These are phyloP conservation scores for Potentilla sterilis DNA, from an alignment of 306 rosid genomes.

Conservation along the genomic window DNA sequence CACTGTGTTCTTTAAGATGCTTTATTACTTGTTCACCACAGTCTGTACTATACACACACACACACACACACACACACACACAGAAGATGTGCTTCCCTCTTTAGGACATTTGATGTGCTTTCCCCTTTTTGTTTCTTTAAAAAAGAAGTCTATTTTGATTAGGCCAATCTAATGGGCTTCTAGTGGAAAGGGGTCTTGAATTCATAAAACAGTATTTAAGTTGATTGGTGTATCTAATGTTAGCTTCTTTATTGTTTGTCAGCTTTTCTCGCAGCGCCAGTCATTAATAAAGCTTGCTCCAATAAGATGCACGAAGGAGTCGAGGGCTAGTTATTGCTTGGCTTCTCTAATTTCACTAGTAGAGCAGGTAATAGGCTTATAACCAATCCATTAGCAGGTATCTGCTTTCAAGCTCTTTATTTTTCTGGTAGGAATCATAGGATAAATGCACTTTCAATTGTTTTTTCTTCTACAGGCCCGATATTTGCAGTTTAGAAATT, in stretches of 20 bases:
- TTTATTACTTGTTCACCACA: too few relatives aligned
- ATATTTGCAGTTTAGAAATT: slow-evolving; percentile 63
- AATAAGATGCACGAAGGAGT: slow-evolving; percentile 43
- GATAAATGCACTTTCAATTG: slow-evolving; percentile 1
- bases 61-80: too few relatives aligned
- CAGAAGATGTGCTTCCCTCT: too few relatives aligned
- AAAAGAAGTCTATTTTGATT: background rate
- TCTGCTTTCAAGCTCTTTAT: background rate
- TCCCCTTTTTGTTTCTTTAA: background rate
- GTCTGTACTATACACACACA: too few relatives aligned
- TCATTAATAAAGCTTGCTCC: slow-evolving; percentile 53
- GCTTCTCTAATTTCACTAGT: slow-evolving; percentile 82
- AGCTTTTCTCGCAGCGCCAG: slow-evolving; percentile 59
- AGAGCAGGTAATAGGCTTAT: slow-evolving; percentile 67
- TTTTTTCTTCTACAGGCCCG: slow-evolving; percentile 47
- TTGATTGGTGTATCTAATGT: slow-evolving; percentile 15
- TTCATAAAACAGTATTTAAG: background rate
- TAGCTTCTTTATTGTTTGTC: slow-evolving; percentile 33
- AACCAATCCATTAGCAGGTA: background rate
- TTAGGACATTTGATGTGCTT: background rate
- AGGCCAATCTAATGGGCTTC: background rate
- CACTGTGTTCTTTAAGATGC: background rate
- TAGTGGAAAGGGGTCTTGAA: background rate
- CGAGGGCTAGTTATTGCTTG: slow-evolving; percentile 74
- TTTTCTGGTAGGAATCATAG: slow-evolving; percentile 23